Evolutionary conservation across 495 filamentous ascomycete genomes (phyloP).

Genomic region (Cercophora samala): DNA sequence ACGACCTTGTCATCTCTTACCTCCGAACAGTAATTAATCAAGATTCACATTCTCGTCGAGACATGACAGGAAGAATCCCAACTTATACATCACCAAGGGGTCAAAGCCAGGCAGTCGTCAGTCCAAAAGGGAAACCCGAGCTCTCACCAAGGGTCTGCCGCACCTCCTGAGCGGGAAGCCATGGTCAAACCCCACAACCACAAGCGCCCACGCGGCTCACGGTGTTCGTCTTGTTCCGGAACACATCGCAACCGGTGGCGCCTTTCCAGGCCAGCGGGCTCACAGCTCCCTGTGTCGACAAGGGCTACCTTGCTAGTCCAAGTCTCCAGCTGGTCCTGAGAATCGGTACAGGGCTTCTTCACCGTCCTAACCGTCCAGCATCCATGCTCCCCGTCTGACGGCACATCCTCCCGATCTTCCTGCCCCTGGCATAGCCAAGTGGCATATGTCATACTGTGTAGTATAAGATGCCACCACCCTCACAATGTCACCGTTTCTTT

Average conservation of each 20-base stretch:
- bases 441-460: slow-evolving; percentile 10
- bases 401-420: slow-evolving; percentile 19
- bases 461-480: slow-evolving; percentile 21
- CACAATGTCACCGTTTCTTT: slow-evolving; percentile 11
- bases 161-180: slow-evolving; percentile 1
- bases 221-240: slow-evolving; percentile 33
- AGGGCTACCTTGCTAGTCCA: slow-evolving; percentile 14
- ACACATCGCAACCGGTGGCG: slow-evolving; percentile 24
- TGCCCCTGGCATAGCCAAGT: background rate
- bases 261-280: slow-evolving; percentile 24
- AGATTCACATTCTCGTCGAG: too few relatives aligned
- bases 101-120: slow-evolving; percentile 9
- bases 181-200: slow-evolving; percentile 10
- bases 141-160: slow-evolving; percentile 13
- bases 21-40: background rate
- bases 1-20: background rate
- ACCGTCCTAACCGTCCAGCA: slow-evolving; percentile 14
- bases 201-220: slow-evolving; percentile 1
- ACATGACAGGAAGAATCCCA: too few relatives aligned
- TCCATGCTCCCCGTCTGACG: slow-evolving; percentile 30
- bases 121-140: slow-evolving; percentile 9
- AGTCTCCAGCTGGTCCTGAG: slow-evolving; percentile 18
- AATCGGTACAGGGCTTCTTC: slow-evolving; percentile 20
- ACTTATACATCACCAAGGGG: background rate
- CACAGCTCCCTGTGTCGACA: slow-evolving; percentile 7